Base-by-base conservation (phyloP, 2,329 filamentous ascomycete genomes). In the Neonectria punicea region DNA sequence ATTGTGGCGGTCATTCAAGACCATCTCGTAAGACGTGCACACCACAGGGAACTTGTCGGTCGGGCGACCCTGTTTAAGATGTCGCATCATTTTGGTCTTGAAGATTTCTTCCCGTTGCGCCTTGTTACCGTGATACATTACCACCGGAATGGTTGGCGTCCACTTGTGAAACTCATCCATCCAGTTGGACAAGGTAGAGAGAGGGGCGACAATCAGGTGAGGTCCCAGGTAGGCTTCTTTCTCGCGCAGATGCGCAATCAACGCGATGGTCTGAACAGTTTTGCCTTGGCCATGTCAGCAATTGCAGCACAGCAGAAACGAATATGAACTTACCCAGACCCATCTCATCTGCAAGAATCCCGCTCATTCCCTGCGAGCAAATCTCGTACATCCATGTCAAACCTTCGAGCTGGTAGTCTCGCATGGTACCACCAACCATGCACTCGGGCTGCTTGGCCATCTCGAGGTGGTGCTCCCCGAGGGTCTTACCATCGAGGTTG, bases 151-250 rank as follows among this genome's bases (percentile, higher is more conserved):
- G 2, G 86, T 87, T 0, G 96, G 96, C 0, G 93, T 93, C 94
- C 94, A 99, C 72, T 91, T 92, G 36, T 90, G 85, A 71, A 98
- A 98, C 74, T 99, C 96, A 46, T 96, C 92, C 46, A 97, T 90
- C 96, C 96, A 99, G 76, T 98, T 99, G 43, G 92, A 94, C 0
- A 98, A 86, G 0, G 96, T 98, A 74, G 94, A 98, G 4, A 98
- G 80, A 0, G 96, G 96, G 0, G 94, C 94, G 7, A 96, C 91
- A 58, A 99, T 93, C 22, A 99, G 80, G 75, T 98, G 97, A 0
- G 96, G 96, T 0, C 96, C 96, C 2, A 87, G 82, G 56, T 96
- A 94, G 7, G 90, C 87, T 53, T 95, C 93, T 70, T 95, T 91
- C 73, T 98, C 94, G 70, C 95, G 90, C 14, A 98, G 83, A 66